Percentiles rank a stretch among this genome's conserved stretches.
Evolutionary conservation across 495 filamentous ascomycete genomes (phyloP).

Genomic region (Trichoderma erinaceum): DNA sequence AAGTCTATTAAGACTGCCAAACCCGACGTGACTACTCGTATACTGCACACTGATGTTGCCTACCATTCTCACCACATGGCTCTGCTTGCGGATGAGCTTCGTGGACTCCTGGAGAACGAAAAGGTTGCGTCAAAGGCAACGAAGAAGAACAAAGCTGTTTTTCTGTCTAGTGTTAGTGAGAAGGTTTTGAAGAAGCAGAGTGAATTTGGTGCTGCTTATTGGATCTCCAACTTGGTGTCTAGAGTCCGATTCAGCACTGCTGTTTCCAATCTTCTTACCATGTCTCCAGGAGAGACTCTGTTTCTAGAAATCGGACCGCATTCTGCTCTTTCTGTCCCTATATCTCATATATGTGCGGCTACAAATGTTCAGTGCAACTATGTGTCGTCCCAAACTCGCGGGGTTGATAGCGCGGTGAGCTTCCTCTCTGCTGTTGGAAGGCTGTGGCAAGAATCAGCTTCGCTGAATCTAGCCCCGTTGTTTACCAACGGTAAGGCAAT

Average conservation of each 20-base stretch:
- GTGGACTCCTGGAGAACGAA: constrained; percentile 22
- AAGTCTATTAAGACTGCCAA: constrained; percentile 21
- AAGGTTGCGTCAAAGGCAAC: not conserved
- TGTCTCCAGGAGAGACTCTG: constrained; percentile 21
- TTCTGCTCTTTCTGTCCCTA: constrained; percentile 27
- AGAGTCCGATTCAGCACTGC: constrained; percentile 32
- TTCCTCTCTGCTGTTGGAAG: constrained; percentile 12
- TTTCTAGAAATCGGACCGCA: constrained; percentile 46
- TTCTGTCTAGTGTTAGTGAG: constrained; percentile 32
- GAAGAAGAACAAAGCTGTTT: constrained; percentile 16
- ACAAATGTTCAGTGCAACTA: not conserved
- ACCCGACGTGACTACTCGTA: constrained; percentile 23
- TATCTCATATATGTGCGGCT: constrained; percentile 6
- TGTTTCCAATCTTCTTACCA: constrained; percentile 22
- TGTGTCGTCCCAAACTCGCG: constrained; percentile 6
- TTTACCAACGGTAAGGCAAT: constrained; percentile 18
- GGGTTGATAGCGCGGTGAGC: not conserved
- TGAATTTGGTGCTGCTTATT: constrained; percentile 25
- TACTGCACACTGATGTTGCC: constrained; percentile 35
- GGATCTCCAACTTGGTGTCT: constrained; percentile 27
- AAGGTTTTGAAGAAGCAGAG: constrained; percentile 19
- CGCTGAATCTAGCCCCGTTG: not conserved
- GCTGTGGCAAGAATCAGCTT: constrained; percentile 14
- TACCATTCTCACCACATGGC: constrained; percentile 42
- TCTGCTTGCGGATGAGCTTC: constrained; percentile 22